These are phyloP conservation scores for Lunasporangiospora selenospora DNA, from an alignment of 192 early-diverging fungal genomes.

Conservation along the genomic window DNA sequence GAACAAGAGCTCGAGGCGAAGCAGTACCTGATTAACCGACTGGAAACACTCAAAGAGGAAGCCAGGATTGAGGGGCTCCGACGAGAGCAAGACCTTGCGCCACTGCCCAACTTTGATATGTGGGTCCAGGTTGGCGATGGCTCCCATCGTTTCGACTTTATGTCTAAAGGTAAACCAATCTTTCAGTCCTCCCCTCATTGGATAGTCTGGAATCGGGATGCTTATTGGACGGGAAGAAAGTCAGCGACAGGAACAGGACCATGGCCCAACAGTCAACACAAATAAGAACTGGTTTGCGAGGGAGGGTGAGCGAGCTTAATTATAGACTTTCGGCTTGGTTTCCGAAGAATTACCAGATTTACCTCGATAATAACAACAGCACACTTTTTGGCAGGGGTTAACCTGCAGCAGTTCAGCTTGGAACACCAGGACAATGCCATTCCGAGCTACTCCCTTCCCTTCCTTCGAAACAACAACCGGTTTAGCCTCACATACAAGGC, in stretches of 20 bases:
- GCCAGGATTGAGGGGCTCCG: conserved; percentile 48
- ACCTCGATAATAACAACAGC: neutral
- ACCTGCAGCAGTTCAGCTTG: too few species aligned
- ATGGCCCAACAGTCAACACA: neutral
- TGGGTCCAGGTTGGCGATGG: conserved; percentile 67
- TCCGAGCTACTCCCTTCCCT: too few species aligned
- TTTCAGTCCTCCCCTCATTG: too few species aligned
- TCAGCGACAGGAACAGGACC: neutral
- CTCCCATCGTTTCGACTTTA: conserved; percentile 74
- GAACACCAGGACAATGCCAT: too few species aligned
- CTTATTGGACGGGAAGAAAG: neutral
- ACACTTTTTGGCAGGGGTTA: too few species aligned
- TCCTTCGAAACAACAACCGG: conserved; percentile 1
- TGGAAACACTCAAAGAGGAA: conserved; percentile 41
- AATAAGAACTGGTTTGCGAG: too few species aligned
- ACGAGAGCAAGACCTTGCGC: conserved; percentile 18
- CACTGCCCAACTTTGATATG: conserved; percentile 61
- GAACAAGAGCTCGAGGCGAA: conserved; percentile 45
- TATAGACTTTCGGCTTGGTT: too few species aligned
- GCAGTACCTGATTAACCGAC: conserved; percentile 10
- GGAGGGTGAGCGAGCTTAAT: too few species aligned
- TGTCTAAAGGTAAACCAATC: conserved; percentile 64
- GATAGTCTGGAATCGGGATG: too few species aligned
- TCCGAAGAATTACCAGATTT: too few species aligned
- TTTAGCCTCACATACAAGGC: too few species aligned